Percentiles rank a stretch among this genome's conserved stretches.
Evolutionary conservation across 352 stramenopile species (phyloP).

Genomic region (Pythium brachiatum): DNA sequence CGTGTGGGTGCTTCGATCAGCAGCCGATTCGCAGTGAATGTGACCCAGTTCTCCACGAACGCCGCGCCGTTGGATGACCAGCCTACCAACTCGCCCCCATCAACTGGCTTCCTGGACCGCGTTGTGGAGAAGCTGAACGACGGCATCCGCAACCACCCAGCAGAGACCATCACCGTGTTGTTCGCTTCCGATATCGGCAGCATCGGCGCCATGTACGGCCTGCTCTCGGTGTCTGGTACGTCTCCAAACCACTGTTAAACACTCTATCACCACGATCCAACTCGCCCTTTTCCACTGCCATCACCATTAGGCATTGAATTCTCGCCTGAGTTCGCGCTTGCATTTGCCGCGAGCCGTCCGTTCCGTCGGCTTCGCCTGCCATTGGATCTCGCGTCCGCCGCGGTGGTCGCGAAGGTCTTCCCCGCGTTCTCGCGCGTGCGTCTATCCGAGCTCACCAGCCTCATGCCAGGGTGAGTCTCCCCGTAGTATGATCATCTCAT

Average conservation of each 20-base stretch:
- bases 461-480: conserved; percentile 54
- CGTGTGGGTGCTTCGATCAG: not conserved
- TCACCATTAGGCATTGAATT: conserved; percentile 33
- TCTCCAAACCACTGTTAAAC: not conserved
- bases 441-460: conserved; percentile 60
- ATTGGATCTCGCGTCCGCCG: conserved; percentile 66
- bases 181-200: conserved; percentile 79
- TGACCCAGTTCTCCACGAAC: conserved; percentile 20
- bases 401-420: conserved; percentile 65
- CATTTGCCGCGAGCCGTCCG: conserved; percentile 78
- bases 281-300: not conserved
- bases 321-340: conserved; percentile 83
- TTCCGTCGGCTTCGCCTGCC: conserved; percentile 80
- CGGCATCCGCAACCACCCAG: conserved; percentile 71
- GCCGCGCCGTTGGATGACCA: not conserved
- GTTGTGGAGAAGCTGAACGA: conserved; percentile 75
- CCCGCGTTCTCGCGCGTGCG: conserved; percentile 69
- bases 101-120: conserved; percentile 47
- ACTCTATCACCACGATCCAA: not conserved
- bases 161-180: conserved; percentile 71
- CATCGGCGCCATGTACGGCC: conserved; percentile 75
- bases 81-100: not conserved
- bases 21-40: not conserved
- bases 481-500: too few species aligned
- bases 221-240: conserved; percentile 59